Evolutionary conservation across 441 rosid species (phyloP).

Genomic region (Iberis amara): DNA sequence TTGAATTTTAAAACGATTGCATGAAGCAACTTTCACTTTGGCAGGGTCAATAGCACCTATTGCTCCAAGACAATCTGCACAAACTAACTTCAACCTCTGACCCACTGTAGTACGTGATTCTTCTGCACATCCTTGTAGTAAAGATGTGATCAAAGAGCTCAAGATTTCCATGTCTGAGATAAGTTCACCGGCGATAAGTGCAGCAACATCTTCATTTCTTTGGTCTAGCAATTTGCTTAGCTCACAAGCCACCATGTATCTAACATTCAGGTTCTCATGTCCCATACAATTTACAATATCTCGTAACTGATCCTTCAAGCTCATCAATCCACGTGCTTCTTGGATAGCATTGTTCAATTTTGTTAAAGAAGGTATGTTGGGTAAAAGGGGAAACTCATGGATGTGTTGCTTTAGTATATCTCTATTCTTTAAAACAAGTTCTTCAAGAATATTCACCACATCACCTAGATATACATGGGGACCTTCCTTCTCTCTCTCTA

Average conservation of each 20-base stretch:
- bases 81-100: constrained; percentile 82
- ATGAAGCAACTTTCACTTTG: constrained; percentile 70
- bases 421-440: constrained; percentile 81
- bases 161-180: constrained; percentile 78
- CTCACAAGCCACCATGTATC: constrained; percentile 97
- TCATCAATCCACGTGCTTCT: constrained; percentile 91
- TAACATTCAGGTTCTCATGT: constrained; percentile 94
- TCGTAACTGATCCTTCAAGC: constrained; percentile 82
- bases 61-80: constrained; percentile 97
- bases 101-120: constrained; percentile 94
- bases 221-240: constrained; percentile 76
- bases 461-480: constrained; percentile 48
- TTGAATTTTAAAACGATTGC: constrained; percentile 89
- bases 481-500: constrained; percentile 73
- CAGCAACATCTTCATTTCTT: constrained; percentile 72
- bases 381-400: constrained; percentile 88
- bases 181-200: constrained; percentile 74
- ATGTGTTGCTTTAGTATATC: constrained; percentile 80
- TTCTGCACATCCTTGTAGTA: constrained; percentile 96
- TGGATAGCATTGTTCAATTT: constrained; percentile 91
- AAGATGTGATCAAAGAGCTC: constrained; percentile 79
- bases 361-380: constrained; percentile 65
- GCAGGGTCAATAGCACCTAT: constrained; percentile 99
- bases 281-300: constrained; percentile 78
- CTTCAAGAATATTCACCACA: constrained; percentile 86